A percentile compares a stretch with the other conserved stretches of the same genome.
Evolutionary conservation across 192 early-diverging fungal genomes (phyloP).

Genomic region (Coemansia sp.): DNA sequence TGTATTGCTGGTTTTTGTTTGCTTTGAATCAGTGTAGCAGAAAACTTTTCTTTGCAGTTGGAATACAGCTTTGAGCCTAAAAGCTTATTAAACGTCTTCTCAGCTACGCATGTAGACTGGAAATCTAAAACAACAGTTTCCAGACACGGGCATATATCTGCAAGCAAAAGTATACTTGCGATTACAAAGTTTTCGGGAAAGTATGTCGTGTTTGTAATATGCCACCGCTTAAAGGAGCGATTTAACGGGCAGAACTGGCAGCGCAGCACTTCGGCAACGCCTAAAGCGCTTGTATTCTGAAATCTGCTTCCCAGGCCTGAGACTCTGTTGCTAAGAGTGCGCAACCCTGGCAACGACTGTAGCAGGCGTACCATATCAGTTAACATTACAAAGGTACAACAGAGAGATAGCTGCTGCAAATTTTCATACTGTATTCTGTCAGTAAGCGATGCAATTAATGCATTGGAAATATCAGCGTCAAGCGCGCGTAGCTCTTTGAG

Average conservation of each 20-base stretch:
- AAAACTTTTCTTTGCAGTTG: neutral
- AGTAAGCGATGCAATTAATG: conserved; percentile 1
- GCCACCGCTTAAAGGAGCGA: neutral
- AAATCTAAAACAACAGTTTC: neutral
- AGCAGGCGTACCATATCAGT: conserved; percentile 4
- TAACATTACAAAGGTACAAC: neutral
- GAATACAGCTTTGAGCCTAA: neutral
- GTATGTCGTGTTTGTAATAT: conserved; percentile 2
- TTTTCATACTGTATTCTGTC: neutral
- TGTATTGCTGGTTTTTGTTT: neutral
- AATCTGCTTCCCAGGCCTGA: neutral
- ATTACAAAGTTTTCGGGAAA: conserved; percentile 10
- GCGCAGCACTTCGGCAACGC: conserved; percentile 1
- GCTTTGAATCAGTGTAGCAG: neutral
- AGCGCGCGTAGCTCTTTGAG: neutral
- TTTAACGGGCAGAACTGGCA: neutral
- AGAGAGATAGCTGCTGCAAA: conserved; percentile 5
- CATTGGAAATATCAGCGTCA: conserved; percentile 2
- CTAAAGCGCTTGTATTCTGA: neutral
- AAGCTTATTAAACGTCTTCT: neutral
- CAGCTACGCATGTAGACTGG: neutral
- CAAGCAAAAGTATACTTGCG: conserved; percentile 1
- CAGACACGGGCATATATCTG: conserved; percentile 2
- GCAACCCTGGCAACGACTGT: neutral
- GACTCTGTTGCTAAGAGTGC: neutral